Conservation (phyloP, 352 stramenopile genomes). For the Phytophthora ohioensis region DNA sequence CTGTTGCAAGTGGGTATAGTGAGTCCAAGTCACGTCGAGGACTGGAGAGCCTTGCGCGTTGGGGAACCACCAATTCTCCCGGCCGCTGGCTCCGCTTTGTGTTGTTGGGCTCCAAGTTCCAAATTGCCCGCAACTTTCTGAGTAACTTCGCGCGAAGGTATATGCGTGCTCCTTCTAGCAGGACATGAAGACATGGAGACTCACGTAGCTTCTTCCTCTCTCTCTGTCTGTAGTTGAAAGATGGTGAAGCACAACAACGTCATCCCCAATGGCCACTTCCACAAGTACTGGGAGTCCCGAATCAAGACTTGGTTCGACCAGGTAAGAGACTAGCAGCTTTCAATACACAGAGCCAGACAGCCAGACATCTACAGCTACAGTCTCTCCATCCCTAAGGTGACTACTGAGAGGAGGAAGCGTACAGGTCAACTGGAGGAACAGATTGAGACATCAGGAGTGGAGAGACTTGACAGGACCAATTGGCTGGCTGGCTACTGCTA, state of each 20-base stretch:
- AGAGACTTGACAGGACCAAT: slow-evolving; percentile 3
- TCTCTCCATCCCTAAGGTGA: slow-evolving; percentile 6
- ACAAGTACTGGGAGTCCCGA: slow-evolving; percentile 99
- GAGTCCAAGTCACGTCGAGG: slow-evolving; percentile 62
- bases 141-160: slow-evolving; percentile 82
- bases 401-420: not conserved
- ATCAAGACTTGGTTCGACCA: slow-evolving; percentile 98
- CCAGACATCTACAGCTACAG: slow-evolving; percentile 10
- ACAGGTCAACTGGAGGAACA: slow-evolving; percentile 17
- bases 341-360: slow-evolving; percentile 7
- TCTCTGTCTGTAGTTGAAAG: slow-evolving; percentile 71
- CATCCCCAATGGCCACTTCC: slow-evolving; percentile 99
- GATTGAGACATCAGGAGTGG: not conserved
- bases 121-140: slow-evolving; percentile 92
- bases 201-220: slow-evolving; percentile 8
- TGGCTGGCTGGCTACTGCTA: slow-evolving; percentile 18
- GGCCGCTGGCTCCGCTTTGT: slow-evolving; percentile 29
- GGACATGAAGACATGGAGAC: not conserved
- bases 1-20: slow-evolving; percentile 54
- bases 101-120: slow-evolving; percentile 79
- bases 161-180: slow-evolving; percentile 8
- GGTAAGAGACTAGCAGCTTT: slow-evolving; percentile 55
- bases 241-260: slow-evolving; percentile 99
- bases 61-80: slow-evolving; percentile 84
- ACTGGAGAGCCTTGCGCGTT: slow-evolving; percentile 81